Base-by-base conservation (phyloP, 192 early-diverging fungal genomes). In the Coemansia sp. region DNA sequence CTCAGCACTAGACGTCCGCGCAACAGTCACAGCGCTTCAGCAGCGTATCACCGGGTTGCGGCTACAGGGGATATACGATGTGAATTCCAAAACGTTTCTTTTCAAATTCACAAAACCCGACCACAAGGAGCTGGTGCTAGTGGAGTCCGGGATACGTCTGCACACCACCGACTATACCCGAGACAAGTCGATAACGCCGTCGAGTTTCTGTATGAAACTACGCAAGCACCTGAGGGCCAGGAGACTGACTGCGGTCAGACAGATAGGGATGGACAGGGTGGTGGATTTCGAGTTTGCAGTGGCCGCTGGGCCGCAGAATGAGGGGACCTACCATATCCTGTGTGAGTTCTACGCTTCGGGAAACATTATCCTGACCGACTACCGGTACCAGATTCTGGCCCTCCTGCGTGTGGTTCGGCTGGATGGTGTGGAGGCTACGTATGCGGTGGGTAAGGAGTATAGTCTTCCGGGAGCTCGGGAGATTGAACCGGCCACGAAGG, bases 1-100 rank as follows among this genome's bases (percentile, higher is more conserved):
- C 72, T 91, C 92, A 19, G 89, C 92, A 2, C 79, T 99, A 40
- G 97, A 99, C 65, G 89, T 95, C 21, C 87, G 92, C 19, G 92
- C 94, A 8, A 88, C 88, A 10, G 93, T 94, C 3, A 81, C 89
- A 18, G 90, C 92, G 41, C 77, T 96, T 2, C 65, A 70, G 48
- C 67, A 81, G 62, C 79, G 87, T 63, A 72, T 97, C 19, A 84
- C 94, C 9, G 95, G 93, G 5, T 77, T 96, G 51, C 92, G 97
- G 8, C 82, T 99, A 16, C 93, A 95, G 72, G 97, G 97, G 62
- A 87, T 98, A n/a, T 99, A 98, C 76, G 96, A 98, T 83, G 87
- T 95, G 67, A 96, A 93, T 62, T 63, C 85, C 8, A 91, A 91
- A 75, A 97, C 95, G 56, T 93, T 92, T 68, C 83, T 99, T 19